These are phyloP conservation scores for Trichosporon sp. DNA, from an alignment of 1,284 basidiomycete genomes.

Conservation along the genomic window DNA sequence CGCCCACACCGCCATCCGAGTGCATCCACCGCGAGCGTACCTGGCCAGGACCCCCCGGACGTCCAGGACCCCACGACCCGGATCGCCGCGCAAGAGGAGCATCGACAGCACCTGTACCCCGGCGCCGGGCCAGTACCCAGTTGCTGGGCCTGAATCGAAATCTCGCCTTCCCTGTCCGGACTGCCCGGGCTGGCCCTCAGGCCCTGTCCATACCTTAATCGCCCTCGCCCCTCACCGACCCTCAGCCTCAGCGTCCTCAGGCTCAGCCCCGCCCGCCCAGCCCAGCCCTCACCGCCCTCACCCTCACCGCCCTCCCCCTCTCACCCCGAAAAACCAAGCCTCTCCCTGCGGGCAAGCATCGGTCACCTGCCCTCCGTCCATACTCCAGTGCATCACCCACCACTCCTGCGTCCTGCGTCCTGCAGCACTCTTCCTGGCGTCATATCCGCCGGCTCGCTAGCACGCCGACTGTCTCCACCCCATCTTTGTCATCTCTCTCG, in stretches of 20 bases:
- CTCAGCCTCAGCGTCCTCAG: not conserved
- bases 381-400: not conserved
- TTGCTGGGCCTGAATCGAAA: conserved; percentile 2
- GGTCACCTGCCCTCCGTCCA: not conserved
- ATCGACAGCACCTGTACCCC: no score
- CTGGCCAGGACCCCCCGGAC: not conserved
- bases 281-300: not conserved
- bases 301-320: not conserved
- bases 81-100: not conserved
- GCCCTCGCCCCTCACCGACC: not conserved
- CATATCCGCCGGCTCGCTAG: not conserved
- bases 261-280: not conserved
- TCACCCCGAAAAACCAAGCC: not conserved
- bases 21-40: not conserved
- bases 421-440: not conserved
- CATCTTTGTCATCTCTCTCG: not conserved
- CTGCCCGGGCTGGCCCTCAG: not conserved
- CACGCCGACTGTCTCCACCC: not conserved
- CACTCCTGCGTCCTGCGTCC: not conserved
- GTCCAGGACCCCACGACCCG: not conserved
- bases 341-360: conserved; percentile 5
- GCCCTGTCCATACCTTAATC: not conserved
- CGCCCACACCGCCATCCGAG: not conserved
- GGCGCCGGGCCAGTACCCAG: not conserved
- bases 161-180: not conserved